These are phyloP conservation scores for Misopates orontium DNA, from an alignment of 257 asterid species.

Conservation along the genomic window DNA sequence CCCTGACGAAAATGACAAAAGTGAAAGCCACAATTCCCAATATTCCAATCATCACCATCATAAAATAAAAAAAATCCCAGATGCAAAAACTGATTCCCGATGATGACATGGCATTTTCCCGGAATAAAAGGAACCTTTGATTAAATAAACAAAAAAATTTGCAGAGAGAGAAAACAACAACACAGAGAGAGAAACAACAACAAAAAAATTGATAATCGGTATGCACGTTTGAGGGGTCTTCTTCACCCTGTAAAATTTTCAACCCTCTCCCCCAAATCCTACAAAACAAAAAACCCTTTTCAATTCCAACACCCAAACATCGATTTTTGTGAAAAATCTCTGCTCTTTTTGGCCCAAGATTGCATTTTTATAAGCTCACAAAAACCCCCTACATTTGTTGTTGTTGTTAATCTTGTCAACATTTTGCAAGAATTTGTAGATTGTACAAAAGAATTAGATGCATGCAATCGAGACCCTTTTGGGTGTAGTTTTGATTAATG, in stretches of 20 bases:
- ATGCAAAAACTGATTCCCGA: slow-evolving; percentile 46
- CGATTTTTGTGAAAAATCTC: slow-evolving; percentile 23
- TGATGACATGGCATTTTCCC: slow-evolving; percentile 60
- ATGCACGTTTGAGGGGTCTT: slow-evolving; percentile 55
- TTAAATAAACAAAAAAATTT: slow-evolving; percentile 7
- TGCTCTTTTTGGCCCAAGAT: slow-evolving; percentile 25
- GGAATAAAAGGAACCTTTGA: slow-evolving; percentile 38
- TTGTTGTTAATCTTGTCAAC: slow-evolving; percentile 17
- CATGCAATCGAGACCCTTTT: slow-evolving; percentile 16
- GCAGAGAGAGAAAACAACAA: slow-evolving; percentile 9
- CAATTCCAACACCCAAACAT: slow-evolving; percentile 31
- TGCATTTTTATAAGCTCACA: slow-evolving; percentile 31
- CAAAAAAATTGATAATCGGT: slow-evolving; percentile 20
- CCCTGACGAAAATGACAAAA: slow-evolving; percentile 42
- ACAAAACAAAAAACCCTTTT: slow-evolving; percentile 36
- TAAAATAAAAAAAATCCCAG: slow-evolving; percentile 39
- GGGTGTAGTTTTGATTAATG: slow-evolving; percentile 9
- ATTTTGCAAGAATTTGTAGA: slow-evolving; percentile 27
- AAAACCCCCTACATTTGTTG: slow-evolving; percentile 11
- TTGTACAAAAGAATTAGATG: neutral
- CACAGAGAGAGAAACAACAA: slow-evolving; percentile 22
- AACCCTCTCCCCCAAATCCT: slow-evolving; percentile 42
- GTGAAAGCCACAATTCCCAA: neutral
- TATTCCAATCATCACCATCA: slow-evolving; percentile 49
- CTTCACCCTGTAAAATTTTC: slow-evolving; percentile 36